Evolutionary conservation across 495 filamentous ascomycete genomes (phyloP), one percentile per base, ranked within the genome.

Genomic region (Sordaria brevicollis): DNA sequence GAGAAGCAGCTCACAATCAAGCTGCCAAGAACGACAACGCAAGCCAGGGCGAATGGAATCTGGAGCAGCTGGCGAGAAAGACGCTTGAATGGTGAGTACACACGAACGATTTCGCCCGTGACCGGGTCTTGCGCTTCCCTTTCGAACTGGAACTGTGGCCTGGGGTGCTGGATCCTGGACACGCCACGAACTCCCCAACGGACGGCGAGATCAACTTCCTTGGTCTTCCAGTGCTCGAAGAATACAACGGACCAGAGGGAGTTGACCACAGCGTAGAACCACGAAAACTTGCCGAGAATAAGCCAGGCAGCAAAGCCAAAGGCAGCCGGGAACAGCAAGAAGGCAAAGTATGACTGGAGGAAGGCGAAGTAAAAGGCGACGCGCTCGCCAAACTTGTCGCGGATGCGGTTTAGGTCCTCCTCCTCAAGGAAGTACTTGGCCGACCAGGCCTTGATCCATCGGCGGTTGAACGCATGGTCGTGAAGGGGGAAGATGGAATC

Each of bases 331-430:
- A 95, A 92, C 10, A 92, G 78, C 34, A 97, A 81, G 76, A 97
- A 97, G 38, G 85, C 81, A 76, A 97, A 96, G 79, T 99, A 99
- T 0, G 91, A 90, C 81, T 97, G 93, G 68, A 97, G 82, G 79
- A 99, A 99, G 3, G 96, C 90, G 76, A 99, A 99, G 81, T 99
- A 99, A 75, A 93, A 97, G 31, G 92, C 95, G 68, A 98, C 92
- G 79, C 90, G 93, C 81, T 98, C 96, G 68, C 95, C 95, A 71
- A 97, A 92, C 36, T 89, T 88, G 78, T 96, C 86, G n/a, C 93
- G 86, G 68, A 99, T 96, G 67, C 90, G 87, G 71, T 90, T 89
- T 41, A 98, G 79, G 70, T 99, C 96, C 36, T 90, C 86, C 1
- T 87, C 83, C 25, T 87, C 89, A 19, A 98, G 85, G 69, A 92